Base-by-base conservation (phyloP, 1,284 basidiomycete species). In the Ceratobasidium sp. region DNA sequence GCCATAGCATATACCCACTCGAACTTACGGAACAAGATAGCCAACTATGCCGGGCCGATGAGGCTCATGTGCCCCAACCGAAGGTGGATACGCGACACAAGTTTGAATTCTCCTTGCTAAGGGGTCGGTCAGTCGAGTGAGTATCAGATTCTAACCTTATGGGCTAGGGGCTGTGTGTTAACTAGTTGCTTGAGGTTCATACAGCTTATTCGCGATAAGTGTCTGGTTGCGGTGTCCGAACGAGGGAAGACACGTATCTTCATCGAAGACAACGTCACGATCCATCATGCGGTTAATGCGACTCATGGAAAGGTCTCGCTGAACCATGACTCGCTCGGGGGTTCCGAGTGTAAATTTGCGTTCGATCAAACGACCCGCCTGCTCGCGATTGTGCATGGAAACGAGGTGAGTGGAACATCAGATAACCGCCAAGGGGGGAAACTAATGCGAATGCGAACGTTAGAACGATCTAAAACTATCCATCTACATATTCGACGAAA, bases 21-120 rank as follows among this genome's bases (percentile, higher is more conserved):
- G 67, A 66, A n/a, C 41, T 69, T 29, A 68, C 70, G 21, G 70
- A 71, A 25, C 41, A 57, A 52, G 70, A 71, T 29, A 71, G 47
- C 29, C 53, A 57, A 19, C n/a, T 49, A 33, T 44, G 68, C 29
- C 68, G 56, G n/a, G 53, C 53, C 13, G 46, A 71, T 36, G 68
- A 59, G 11, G 29, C 30, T 39, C 42, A 69, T 46, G 66, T 68
- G 6, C 64, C 70, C 2, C 36, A 56, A 21, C 64, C 56, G 23
- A 68, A 57, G 42, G 13, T 56, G 4, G 53, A 68, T 14, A 42
- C 21, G 16, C n/a, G 54, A 13, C 54, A 56, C 42, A 56, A 46
- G 36, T 56, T 68, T 42, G 53, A 68, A 25, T 68, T 68, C 19
- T 33, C 54, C 14, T 16, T 53, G 25, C 33, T 23, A 8, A 11